These are phyloP conservation scores for Triticum urartu DNA, from an alignment of 176 grass and related monocot genomes.

Conservation along the genomic window DNA sequence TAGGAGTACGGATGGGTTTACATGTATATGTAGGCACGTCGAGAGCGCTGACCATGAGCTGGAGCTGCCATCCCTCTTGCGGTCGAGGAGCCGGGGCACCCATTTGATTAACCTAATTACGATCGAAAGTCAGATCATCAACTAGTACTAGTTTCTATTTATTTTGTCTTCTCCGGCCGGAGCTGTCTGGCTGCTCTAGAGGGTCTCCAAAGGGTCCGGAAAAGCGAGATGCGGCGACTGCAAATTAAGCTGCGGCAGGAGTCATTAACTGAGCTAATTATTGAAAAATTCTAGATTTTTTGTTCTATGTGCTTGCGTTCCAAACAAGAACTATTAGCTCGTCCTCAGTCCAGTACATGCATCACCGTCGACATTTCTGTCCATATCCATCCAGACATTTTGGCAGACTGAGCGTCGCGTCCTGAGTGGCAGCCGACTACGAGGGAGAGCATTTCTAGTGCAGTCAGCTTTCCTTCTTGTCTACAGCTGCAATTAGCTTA, in stretches of 20 bases:
- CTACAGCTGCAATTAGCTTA: no score
- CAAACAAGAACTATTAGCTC: no score
- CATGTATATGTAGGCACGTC: not conserved
- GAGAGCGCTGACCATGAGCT: not conserved
- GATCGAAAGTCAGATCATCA: not conserved
- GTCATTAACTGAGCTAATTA: no score
- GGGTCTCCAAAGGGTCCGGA: slow-evolving; percentile 1
- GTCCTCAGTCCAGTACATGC: no score
- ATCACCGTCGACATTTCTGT: no score
- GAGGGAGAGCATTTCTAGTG: no score
- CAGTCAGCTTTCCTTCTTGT: no score
- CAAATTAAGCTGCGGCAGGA: not conserved
- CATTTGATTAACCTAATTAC: not conserved
- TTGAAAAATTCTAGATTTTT: no score
- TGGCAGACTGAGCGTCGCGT: no score
- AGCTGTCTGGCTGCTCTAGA: not conserved
- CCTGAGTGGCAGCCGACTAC: no score
- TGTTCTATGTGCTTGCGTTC: no score
- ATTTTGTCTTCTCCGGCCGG: not conserved
- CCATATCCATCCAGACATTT: no score
- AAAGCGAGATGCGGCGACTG: slow-evolving; percentile 25
- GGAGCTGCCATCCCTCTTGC: not conserved
- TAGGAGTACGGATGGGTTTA: not conserved
- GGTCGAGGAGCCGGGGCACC: not conserved
- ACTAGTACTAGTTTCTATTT: not conserved